Conservation (phyloP, 2,329 filamentous ascomycete species). For the Chaetomiaceae sp. region DNA sequence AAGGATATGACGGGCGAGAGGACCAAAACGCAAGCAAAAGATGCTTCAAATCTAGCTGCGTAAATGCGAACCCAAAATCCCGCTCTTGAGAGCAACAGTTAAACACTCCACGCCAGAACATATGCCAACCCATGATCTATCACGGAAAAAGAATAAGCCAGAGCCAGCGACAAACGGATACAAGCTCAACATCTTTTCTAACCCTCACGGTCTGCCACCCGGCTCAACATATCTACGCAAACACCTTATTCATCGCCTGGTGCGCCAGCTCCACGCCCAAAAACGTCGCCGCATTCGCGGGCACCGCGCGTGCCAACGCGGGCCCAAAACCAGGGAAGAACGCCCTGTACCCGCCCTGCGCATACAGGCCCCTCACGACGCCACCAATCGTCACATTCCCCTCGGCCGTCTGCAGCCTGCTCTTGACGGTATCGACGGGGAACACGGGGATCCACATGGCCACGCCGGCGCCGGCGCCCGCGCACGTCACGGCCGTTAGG, state of each 20-base stretch:
- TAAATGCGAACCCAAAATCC: constrained; percentile 1
- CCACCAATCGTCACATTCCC: constrained; percentile 74
- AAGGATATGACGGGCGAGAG: background rate
- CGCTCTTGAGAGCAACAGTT: constrained; percentile 5
- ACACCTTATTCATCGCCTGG: constrained; percentile 71
- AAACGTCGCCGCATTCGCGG: constrained; percentile 95
- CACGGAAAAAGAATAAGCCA: too few relatives aligned
- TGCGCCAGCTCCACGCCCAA: constrained; percentile 78
- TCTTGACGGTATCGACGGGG: constrained; percentile 96
- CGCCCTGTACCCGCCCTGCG: constrained; percentile 73
- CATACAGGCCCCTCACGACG: constrained; percentile 78
- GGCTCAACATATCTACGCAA: constrained; percentile 35
- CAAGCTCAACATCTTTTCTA: background rate
- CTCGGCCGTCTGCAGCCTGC: constrained; percentile 82
- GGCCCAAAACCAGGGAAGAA: constrained; percentile 98
- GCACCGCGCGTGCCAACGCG: constrained; percentile 84
- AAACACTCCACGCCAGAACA: constrained; percentile 3
- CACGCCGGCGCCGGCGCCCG: constrained; percentile 84
- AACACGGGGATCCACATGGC: constrained; percentile 99
- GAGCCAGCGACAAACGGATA: too few relatives aligned
- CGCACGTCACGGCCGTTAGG: constrained; percentile 73
- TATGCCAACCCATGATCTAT: background rate
- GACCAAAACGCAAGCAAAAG: background rate
- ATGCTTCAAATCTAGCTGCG: constrained; percentile 3
- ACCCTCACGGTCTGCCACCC: too few relatives aligned